Percentiles rank a stretch among this genome's conserved stretches.
phyloP scores from a whole-genome alignment of 2,329 filamentous ascomycete species.

The Calonectria pseudoreteaudii region DNA sequence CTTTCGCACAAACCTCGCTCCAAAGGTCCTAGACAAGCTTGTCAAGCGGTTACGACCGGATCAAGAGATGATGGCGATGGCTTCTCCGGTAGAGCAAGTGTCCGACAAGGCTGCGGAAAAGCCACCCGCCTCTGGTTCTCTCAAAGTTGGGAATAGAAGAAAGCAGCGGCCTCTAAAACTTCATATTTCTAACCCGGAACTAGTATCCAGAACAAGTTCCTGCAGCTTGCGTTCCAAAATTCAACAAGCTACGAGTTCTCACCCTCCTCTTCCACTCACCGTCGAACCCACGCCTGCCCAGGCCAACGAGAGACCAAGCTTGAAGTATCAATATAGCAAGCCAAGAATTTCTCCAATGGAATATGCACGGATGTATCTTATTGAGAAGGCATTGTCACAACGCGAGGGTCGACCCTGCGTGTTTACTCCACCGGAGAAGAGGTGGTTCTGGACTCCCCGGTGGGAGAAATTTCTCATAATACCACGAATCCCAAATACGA shows the following conservation, averaged over 20 bases:
- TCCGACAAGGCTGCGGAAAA: conserved; percentile 5
- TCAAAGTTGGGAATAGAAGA: conserved; percentile 23
- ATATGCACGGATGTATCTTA: conserved; percentile 50
- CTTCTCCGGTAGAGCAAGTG: conserved; percentile 8
- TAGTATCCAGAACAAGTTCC: conserved; percentile 4
- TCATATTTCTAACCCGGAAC: conserved; percentile 41
- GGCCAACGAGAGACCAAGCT: not conserved
- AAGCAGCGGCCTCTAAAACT: conserved; percentile 34
- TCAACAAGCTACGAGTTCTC: not conserved
- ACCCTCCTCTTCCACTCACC: not conserved
- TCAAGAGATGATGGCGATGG: conserved; percentile 25
- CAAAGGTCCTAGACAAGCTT: conserved; percentile 43
- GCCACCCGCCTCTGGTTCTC: not conserved
- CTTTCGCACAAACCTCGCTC: conserved; percentile 36
- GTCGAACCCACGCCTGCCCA: conserved; percentile 3
- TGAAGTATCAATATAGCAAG: conserved; percentile 29
- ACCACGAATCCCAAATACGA: conserved; percentile 45
- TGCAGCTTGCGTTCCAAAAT: conserved; percentile 5
- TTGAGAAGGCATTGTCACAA: conserved; percentile 47
- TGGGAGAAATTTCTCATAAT: conserved; percentile 54
- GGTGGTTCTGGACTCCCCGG: conserved; percentile 49
- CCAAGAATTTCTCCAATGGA: conserved; percentile 56
- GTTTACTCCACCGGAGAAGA: conserved; percentile 45
- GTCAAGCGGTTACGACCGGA: conserved; percentile 43
- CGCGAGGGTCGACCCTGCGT: conserved; percentile 42